These are phyloP conservation scores for Psidium friedrichsthalianum DNA, from an alignment of 345 rosid species.

Conservation along the genomic window DNA sequence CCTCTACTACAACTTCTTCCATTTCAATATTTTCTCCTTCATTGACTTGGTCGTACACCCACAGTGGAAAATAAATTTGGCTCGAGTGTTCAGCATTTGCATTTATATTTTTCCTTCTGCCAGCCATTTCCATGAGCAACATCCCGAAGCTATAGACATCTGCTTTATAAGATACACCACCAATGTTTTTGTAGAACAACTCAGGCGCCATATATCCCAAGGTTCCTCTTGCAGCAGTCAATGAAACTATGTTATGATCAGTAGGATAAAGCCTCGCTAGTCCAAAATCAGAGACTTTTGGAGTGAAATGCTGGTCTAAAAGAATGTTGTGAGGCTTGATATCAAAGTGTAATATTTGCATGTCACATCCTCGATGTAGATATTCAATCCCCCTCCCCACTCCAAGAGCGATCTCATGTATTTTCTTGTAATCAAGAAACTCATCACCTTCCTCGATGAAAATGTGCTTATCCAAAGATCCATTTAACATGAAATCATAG, in stretches of 20 bases:
- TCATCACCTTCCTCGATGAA: not conserved
- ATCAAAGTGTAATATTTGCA: not conserved
- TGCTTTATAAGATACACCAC: not conserved
- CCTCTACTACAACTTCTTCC: not conserved
- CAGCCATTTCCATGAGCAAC: not conserved
- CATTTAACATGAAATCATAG: not conserved
- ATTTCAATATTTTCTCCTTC: not conserved
- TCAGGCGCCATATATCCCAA: not conserved
- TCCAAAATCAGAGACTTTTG: not conserved
- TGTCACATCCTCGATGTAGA: not conserved
- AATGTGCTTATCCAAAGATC: not conserved
- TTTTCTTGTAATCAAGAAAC: not conserved
- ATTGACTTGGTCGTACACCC: not conserved
- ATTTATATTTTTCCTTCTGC: not conserved
- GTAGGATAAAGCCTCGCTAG: not conserved
- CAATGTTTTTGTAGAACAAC: not conserved
- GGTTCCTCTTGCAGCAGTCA: not conserved
- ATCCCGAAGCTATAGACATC: not conserved
- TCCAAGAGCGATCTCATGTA: not conserved
- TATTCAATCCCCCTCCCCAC: not conserved
- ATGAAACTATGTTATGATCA: not conserved
- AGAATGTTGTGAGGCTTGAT: not conserved
- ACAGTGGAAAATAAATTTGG: rapidly evolving
- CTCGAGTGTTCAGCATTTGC: not conserved
- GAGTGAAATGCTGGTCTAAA: not conserved